Percentiles rank a stretch among this genome's conserved stretches.
Conservation (phyloP, 1,284 basidiomycete genomes). For the Marasmius oreades region DNA sequence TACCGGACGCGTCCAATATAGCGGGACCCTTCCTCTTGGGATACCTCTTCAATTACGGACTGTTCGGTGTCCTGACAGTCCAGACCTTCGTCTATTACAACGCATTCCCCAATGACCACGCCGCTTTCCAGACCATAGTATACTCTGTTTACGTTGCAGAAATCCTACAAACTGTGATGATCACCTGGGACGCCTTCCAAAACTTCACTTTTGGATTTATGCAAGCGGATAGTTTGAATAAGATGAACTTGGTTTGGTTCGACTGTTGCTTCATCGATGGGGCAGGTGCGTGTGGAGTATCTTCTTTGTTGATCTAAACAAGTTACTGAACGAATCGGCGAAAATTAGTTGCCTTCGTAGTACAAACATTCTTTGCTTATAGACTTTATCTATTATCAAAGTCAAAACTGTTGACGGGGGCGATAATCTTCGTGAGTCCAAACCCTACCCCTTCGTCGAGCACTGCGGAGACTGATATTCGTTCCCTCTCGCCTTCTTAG, state of each 20-base stretch:
- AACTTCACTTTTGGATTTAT: not conserved
- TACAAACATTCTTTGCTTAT: not conserved
- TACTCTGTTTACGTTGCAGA: not conserved
- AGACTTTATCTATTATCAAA: not conserved
- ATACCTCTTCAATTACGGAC: not conserved
- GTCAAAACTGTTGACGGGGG: not conserved
- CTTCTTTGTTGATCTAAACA: not conserved
- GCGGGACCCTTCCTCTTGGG: not conserved
- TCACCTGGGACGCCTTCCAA: not conserved
- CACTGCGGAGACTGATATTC: not conserved
- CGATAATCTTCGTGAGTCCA: not conserved
- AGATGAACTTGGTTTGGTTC: not conserved
- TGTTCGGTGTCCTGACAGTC: not conserved
- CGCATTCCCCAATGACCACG: not conserved
- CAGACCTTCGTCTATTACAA: not conserved
- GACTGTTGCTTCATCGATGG: not conserved
- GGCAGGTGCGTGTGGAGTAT: not conserved
- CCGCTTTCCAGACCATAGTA: not conserved
- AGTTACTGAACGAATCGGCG: not conserved
- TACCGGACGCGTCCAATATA: no score
- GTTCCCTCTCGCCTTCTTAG: not conserved
- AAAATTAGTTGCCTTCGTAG: constrained; percentile 10
- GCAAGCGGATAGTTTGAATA: not conserved
- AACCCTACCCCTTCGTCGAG: not conserved
- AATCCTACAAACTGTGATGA: not conserved